A percentile compares a stretch with the other conserved stretches of the same genome.
phyloP scores from a whole-genome alignment of 2,329 filamentous ascomycete species.

The Trichoderma sp. region DNA sequence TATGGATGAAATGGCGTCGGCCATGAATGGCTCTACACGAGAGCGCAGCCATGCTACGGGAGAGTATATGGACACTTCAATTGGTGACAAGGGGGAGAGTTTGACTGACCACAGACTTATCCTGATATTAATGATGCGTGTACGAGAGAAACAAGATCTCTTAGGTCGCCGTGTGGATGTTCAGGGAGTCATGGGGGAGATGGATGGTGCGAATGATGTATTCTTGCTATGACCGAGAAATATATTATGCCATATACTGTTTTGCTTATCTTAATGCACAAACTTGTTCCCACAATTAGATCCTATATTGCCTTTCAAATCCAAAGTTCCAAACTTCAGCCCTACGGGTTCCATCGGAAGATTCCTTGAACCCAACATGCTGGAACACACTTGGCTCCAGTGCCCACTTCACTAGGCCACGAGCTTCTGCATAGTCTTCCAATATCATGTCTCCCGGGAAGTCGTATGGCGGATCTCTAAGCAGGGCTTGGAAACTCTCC shows the following conservation, averaged over 20 bases:
- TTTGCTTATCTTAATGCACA: background rate
- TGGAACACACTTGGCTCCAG: slow-evolving; percentile 41
- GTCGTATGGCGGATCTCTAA: slow-evolving; percentile 35
- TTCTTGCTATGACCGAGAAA: background rate
- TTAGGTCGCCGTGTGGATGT: background rate
- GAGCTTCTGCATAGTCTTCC: slow-evolving; percentile 36
- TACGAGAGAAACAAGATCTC: background rate
- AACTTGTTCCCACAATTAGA: background rate
- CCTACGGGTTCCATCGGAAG: slow-evolving; percentile 31
- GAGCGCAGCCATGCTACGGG: background rate
- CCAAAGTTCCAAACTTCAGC: slow-evolving; percentile 42
- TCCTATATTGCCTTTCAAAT: slow-evolving; percentile 30
- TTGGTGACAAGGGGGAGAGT: background rate
- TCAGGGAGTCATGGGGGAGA: background rate
- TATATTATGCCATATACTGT: background rate
- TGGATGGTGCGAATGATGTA: background rate
- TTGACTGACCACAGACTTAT: background rate
- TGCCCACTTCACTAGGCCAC: slow-evolving; percentile 38
- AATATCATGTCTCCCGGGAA: slow-evolving; percentile 40
- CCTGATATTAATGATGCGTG: background rate
- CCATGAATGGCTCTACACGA: background rate
- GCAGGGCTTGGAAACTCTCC: slow-evolving; percentile 29
- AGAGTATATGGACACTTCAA: background rate
- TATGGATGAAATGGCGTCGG: background rate
- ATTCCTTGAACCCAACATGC: slow-evolving; percentile 38